Conservation (phyloP, 169 alveolate genomes). For the Eimeria necatrix region DNA sequence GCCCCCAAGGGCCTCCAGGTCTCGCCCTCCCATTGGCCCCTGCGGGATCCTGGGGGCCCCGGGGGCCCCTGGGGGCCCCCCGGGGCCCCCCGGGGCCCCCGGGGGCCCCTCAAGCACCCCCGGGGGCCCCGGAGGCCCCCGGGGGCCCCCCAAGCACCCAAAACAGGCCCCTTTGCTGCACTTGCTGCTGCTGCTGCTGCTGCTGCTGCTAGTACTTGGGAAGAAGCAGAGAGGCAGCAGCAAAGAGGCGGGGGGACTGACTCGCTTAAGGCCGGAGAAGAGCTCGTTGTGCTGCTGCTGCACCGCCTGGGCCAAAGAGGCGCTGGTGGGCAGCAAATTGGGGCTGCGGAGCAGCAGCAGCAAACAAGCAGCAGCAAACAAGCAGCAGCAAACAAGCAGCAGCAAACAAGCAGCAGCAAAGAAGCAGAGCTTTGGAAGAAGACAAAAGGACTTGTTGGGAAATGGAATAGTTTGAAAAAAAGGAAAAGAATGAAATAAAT, state of each 20-base stretch:
- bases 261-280: constrained; percentile 28
- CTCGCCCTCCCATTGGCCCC: too few species aligned
- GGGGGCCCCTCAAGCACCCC: background rate
- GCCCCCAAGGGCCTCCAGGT: background rate
- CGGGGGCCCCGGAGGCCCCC: background rate
- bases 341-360: background rate
- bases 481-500: background rate
- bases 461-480: background rate
- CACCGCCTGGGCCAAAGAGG: background rate
- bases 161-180: background rate
- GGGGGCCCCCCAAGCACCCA: background rate
- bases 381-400: background rate
- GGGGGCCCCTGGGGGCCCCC: too few species aligned
- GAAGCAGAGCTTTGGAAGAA: background rate
- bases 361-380: background rate
- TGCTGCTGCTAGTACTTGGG: too few species aligned
- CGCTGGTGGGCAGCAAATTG: background rate
- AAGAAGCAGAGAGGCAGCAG: too few species aligned
- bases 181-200: too few species aligned
- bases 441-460: background rate
- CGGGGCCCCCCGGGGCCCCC: background rate
- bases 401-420: background rate
- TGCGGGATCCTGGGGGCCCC: too few species aligned
- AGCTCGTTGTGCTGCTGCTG: constrained; percentile 35
- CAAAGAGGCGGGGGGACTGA: background rate